These are phyloP conservation scores for Colletotrichum acutatum DNA, from an alignment of 2,329 filamentous ascomycete species.

Conservation along the genomic window DNA sequence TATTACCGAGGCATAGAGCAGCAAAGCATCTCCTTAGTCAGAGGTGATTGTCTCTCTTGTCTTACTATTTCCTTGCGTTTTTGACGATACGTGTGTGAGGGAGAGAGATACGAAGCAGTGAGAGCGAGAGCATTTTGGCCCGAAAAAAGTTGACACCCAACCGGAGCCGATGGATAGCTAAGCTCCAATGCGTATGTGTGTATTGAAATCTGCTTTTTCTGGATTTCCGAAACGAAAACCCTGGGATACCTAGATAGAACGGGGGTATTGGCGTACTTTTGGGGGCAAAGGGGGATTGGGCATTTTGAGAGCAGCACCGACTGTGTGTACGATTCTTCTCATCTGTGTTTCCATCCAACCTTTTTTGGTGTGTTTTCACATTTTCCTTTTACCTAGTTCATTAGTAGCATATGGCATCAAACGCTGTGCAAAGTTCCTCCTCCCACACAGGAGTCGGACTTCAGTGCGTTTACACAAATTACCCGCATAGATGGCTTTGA, in stretches of 20 bases:
- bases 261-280: slow-evolving; percentile 30
- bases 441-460: background rate
- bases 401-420: slow-evolving; percentile 12
- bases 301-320: slow-evolving; percentile 22
- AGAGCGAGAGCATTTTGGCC: background rate
- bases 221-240: background rate
- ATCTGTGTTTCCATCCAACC: background rate
- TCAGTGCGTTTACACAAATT: background rate
- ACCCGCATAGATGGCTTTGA: slow-evolving; percentile 18
- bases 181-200: background rate
- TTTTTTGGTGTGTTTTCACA: background rate
- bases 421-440: background rate
- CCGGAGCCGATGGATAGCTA: background rate
- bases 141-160: background rate
- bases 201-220: background rate
- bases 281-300: background rate
- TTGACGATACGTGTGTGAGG: background rate
- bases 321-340: slow-evolving; percentile 29
- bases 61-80: background rate
- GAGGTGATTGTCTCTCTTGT: background rate
- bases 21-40: background rate
- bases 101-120: background rate
- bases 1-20: slow-evolving; percentile 14
- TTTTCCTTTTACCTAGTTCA: too few relatives aligned
- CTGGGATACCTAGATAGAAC: slow-evolving; percentile 28